These are phyloP conservation scores for Penicillium paxilli DNA, from an alignment of 495 filamentous ascomycete genomes.

Conservation along the genomic window DNA sequence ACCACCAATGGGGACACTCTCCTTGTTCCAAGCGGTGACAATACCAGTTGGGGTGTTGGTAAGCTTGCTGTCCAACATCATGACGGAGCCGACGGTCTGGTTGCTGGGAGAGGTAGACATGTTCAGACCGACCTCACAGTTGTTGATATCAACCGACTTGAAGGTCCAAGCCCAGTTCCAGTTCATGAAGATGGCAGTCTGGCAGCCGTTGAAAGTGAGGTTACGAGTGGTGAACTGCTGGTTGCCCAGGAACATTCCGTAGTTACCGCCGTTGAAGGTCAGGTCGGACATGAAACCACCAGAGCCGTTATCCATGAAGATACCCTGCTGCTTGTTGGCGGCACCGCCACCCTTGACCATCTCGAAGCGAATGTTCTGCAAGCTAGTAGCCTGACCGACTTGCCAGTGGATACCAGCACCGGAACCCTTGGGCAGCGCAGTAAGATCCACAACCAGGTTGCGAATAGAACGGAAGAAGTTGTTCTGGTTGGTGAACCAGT, in stretches of 20 bases:
- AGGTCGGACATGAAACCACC: constrained; percentile 89
- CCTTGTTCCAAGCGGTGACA: constrained; percentile 64
- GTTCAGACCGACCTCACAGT: constrained; percentile 77
- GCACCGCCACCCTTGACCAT: constrained; percentile 73
- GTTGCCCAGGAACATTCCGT: constrained; percentile 84
- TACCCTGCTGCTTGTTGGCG: constrained; percentile 77
- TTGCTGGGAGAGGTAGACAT: constrained; percentile 65
- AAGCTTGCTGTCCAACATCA: constrained; percentile 79
- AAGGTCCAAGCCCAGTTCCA: constrained; percentile 94
- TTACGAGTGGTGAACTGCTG: constrained; percentile 96
- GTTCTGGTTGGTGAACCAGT: constrained; percentile 93
- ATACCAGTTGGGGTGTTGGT: constrained; percentile 72
- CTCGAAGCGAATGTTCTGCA: constrained; percentile 89
- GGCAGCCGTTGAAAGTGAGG: constrained; percentile 82
- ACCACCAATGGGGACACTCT: constrained; percentile 63
- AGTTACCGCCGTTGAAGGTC: constrained; percentile 82
- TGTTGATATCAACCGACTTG: constrained; percentile 78
- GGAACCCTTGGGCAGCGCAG: constrained; percentile 58
- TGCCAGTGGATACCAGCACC: constrained; percentile 96
- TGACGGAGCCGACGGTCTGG: constrained; percentile 76
- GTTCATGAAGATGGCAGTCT: constrained; percentile 88
- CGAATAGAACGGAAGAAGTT: constrained; percentile 98
- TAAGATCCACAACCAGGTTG: constrained; percentile 90
- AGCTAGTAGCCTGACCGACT: constrained; percentile 88
- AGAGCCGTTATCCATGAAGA: constrained; percentile 96